Evolutionary conservation across 2,329 filamentous ascomycete species (phyloP).

Genomic region (Trichophyton rubrum): DNA sequence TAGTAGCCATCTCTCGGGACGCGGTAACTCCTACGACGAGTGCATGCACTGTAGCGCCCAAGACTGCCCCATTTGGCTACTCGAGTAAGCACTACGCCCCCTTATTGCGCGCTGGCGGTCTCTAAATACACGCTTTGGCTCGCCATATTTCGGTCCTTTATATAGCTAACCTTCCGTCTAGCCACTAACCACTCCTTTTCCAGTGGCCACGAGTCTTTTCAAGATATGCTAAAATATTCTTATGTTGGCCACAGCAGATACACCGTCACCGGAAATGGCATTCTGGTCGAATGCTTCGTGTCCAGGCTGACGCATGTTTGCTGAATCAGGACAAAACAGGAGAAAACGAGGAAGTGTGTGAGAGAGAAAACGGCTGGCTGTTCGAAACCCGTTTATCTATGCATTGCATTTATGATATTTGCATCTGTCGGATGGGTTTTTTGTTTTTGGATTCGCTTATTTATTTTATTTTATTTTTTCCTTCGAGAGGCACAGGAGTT

Average conservation of each 20-base stretch:
- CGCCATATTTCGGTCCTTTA: neutral
- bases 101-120: neutral
- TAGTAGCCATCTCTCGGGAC: neutral
- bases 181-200: slow-evolving; percentile 4
- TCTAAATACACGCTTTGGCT: neutral
- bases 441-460: too few relatives aligned
- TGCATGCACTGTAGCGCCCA: neutral
- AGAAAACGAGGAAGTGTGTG: neutral
- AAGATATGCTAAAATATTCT: neutral
- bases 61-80: neutral
- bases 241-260: slow-evolving; percentile 2
- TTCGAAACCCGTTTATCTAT: neutral
- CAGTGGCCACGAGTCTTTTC: slow-evolving; percentile 3
- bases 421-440: neutral
- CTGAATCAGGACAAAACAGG: neutral
- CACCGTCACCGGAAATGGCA: neutral
- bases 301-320: slow-evolving; percentile 16
- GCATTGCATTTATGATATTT: neutral
- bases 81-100: slow-evolving; percentile 1
- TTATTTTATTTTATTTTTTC: neutral
- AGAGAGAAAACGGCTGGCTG: neutral
- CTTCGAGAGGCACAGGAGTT: neutral
- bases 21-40: neutral
- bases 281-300: slow-evolving; percentile 4
- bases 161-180: neutral